These are phyloP conservation scores for Pochonia chlamydosporia DNA, from an alignment of 2,329 filamentous ascomycete species.

Conservation along the genomic window DNA sequence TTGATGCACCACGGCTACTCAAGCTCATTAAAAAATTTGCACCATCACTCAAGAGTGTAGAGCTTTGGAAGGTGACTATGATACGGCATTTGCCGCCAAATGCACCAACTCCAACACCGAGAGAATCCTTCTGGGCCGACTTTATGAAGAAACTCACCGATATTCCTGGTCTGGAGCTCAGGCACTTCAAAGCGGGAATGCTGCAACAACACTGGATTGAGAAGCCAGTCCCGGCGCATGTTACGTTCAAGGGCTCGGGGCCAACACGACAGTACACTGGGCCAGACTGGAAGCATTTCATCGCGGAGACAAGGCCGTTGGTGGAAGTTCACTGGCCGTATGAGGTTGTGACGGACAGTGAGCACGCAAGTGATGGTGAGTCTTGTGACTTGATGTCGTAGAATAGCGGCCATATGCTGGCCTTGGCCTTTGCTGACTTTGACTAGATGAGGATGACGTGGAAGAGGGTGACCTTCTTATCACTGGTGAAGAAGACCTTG, in stretches of 20 bases:
- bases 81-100: constrained; percentile 8
- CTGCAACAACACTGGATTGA: constrained; percentile 20
- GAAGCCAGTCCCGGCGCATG: constrained; percentile 6
- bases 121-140: constrained; percentile 30
- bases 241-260: constrained; percentile 9
- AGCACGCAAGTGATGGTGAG: too few relatives aligned
- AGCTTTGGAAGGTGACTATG: constrained; percentile 38
- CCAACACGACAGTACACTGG: constrained; percentile 23
- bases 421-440: too few relatives aligned
- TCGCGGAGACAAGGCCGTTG: constrained; percentile 21
- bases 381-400: too few relatives aligned
- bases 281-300: constrained; percentile 28
- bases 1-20: constrained; percentile 25
- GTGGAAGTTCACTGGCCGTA: constrained; percentile 10
- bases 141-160: constrained; percentile 30
- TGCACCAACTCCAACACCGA: not conserved
- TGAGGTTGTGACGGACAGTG: too few relatives aligned
- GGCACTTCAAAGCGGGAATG: constrained; percentile 24
- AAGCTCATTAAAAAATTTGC: constrained; percentile 35
- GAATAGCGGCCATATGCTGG: too few relatives aligned
- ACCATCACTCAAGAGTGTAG: constrained; percentile 35
- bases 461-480: too few relatives aligned
- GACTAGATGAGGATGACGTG: too few relatives aligned
- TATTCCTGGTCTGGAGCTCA: constrained; percentile 25
- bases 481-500: too few relatives aligned